phyloP scores from a whole-genome alignment of 768 basidiomycete genomes.

The Trametes punicea region DNA sequence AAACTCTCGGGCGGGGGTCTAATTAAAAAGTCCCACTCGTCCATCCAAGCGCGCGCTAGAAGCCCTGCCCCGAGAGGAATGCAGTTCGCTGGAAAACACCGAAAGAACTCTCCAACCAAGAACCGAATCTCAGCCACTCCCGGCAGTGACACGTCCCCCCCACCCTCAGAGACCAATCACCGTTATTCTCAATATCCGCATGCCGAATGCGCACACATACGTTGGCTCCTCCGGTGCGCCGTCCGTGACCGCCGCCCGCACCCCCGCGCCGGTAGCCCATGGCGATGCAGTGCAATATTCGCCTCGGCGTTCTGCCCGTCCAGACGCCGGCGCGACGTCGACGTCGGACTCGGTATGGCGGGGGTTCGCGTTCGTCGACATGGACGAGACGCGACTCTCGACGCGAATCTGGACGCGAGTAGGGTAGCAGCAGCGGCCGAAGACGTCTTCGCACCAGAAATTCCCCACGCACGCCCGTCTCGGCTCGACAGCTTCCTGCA shows the following conservation, averaged over 20 bases:
- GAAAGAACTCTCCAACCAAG: conserved; percentile 3
- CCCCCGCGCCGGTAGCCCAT: neutral
- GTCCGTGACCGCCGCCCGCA: no score
- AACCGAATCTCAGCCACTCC: neutral
- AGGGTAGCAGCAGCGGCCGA: neutral
- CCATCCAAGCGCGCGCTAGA: conserved; percentile 4
- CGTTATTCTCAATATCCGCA: neutral
- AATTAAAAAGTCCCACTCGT: conserved; percentile 10
- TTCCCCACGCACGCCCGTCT: conserved; percentile 3
- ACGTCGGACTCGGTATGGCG: neutral
- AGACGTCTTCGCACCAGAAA: conserved; percentile 9
- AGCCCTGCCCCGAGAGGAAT: conserved; percentile 2
- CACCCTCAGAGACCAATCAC: neutral
- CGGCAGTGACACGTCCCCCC: neutral
- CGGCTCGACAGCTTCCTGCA: conserved; percentile 1
- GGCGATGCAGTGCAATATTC: neutral
- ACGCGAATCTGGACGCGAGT: conserved; percentile 11
- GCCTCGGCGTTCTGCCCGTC: neutral
- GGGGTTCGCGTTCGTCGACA: conserved; percentile 6
- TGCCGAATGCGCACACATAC: neutral
- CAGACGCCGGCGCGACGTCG: neutral
- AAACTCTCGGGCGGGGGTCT: neutral
- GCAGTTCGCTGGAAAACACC: conserved; percentile 13
- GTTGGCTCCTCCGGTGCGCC: neutral
- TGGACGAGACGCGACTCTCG: conserved; percentile 6